Conservation (phyloP, 805 yeast genomes). For the Candida insectorum region DNA sequence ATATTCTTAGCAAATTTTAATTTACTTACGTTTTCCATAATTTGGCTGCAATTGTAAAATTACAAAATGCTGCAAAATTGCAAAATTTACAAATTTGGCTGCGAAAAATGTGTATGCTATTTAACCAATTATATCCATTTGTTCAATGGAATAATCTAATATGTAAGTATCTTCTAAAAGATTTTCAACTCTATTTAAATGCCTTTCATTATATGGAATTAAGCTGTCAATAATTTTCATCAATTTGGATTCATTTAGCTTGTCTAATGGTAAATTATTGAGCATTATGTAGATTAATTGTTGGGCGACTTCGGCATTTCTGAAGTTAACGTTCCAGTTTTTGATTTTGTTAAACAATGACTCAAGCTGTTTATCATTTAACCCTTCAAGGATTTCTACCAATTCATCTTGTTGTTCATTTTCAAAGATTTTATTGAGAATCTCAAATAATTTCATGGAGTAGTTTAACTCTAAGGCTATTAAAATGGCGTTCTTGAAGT, state of each 20-base stretch:
- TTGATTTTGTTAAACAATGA: conserved; percentile 70
- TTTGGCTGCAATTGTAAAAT: neutral
- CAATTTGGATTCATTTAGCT: conserved; percentile 62
- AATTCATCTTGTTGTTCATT: conserved; percentile 51
- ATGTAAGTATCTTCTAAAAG: conserved; percentile 82
- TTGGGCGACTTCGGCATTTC: conserved; percentile 78
- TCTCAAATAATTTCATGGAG: conserved; percentile 82
- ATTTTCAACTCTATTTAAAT: conserved; percentile 70
- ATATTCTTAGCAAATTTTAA: neutral
- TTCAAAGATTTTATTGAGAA: conserved; percentile 59
- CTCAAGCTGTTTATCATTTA: conserved; percentile 59
- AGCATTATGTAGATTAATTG: conserved; percentile 66
- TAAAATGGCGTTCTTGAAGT: conserved; percentile 87
- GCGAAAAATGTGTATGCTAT: too few relatives aligned
- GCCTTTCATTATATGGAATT: conserved; percentile 87
- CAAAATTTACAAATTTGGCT: too few relatives aligned
- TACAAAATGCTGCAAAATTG: too few relatives aligned
- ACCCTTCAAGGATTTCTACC: conserved; percentile 57
- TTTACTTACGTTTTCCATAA: neutral
- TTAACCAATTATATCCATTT: conserved; percentile 47
- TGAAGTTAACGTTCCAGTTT: conserved; percentile 93
- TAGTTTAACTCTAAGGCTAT: conserved; percentile 85
- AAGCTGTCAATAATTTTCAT: conserved; percentile 69
- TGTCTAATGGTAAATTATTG: conserved; percentile 49
- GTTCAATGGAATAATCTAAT: conserved; percentile 77